Evolutionary conservation across 768 basidiomycete genomes (phyloP).

Genomic region (Obba rivulosa): DNA sequence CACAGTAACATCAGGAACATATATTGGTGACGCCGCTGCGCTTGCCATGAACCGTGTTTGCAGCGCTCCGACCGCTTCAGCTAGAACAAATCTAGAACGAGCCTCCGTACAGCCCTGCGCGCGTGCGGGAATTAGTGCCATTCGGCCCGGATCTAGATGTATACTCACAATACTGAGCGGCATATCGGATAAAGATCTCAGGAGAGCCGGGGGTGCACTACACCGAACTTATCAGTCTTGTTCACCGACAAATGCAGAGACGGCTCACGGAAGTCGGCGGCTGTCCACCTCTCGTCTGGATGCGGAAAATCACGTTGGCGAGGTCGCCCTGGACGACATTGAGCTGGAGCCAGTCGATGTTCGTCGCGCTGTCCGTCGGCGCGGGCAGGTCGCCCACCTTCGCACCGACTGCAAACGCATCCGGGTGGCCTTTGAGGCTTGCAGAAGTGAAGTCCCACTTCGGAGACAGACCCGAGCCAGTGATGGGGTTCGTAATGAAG

Average conservation of each 20-base stretch:
- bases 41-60: too few relatives aligned
- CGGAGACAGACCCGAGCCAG: slow-evolving; percentile 24
- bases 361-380: slow-evolving; percentile 21
- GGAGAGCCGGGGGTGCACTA: slow-evolving; percentile 32
- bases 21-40: too few relatives aligned
- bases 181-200: slow-evolving; percentile 44
- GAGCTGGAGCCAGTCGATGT: slow-evolving; percentile 56
- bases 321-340: slow-evolving; percentile 40
- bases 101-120: too few relatives aligned
- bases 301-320: slow-evolving; percentile 46
- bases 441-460: slow-evolving; percentile 29
- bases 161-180: slow-evolving; percentile 49
- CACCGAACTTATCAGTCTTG: not conserved
- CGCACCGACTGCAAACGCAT: slow-evolving; percentile 22
- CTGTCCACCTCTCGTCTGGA: slow-evolving; percentile 48
- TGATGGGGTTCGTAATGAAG: slow-evolving; percentile 29
- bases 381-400: slow-evolving; percentile 21
- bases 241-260: not conserved
- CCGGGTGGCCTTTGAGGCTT: slow-evolving; percentile 17
- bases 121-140: too few relatives aligned
- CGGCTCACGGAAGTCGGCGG: slow-evolving; percentile 41
- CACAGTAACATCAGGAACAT: too few relatives aligned
- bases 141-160: too few relatives aligned
- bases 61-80: too few relatives aligned
- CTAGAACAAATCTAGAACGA: too few relatives aligned